Base-by-base conservation (phyloP, 176 grass and related monocot species). In the Puccinellia tenuiflora region DNA sequence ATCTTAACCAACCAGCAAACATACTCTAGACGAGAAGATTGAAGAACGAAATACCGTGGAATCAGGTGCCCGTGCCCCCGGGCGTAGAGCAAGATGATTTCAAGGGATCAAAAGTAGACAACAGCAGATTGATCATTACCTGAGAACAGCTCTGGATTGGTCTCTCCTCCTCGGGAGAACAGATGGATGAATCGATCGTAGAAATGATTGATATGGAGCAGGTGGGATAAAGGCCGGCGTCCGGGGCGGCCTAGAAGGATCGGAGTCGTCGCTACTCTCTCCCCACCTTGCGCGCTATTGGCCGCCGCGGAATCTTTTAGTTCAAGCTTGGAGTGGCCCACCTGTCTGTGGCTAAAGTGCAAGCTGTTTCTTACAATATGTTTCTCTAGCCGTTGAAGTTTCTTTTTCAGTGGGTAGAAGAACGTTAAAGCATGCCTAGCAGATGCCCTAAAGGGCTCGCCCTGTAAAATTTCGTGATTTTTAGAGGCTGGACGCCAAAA, bases 201-300 rank as follows among this genome's bases (percentile, higher is more conserved):
- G 60, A 79, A 48, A 60, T 26, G 29, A 18, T 48, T 76, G 59
- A 59, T 3, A 59, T 3, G 26, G 37, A 66, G 48, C 26, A 50
- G 79, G 63, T 77, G 40, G 61, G 71, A 82, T 68, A 17, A 50
- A 60, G 39, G 17, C 40, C 14, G 42, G 68, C 1, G 17, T 62
- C 31, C 14, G 9, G 60, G 22, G 68, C 15, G 85, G 28, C 38
- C 29, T 26, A 43, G 34, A 26, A 25, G 12, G 45, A 68, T 50
- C 4, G 21, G 21, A 83, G 63, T 78, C 63, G 64, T 83, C 64
- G 42, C 52, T 72, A 61, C 33, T 51, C 68, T 86, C 33, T 86
- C 46, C 9, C 31, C n/a, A n/a, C n/a, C 53, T 71, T 5, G 50
- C 20, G 6, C 72, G 63, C 73, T 12, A 88, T 88, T 71, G 86